phyloP scores from a whole-genome alignment of 176 grass and related monocot genomes.

The Oryza nivara region DNA sequence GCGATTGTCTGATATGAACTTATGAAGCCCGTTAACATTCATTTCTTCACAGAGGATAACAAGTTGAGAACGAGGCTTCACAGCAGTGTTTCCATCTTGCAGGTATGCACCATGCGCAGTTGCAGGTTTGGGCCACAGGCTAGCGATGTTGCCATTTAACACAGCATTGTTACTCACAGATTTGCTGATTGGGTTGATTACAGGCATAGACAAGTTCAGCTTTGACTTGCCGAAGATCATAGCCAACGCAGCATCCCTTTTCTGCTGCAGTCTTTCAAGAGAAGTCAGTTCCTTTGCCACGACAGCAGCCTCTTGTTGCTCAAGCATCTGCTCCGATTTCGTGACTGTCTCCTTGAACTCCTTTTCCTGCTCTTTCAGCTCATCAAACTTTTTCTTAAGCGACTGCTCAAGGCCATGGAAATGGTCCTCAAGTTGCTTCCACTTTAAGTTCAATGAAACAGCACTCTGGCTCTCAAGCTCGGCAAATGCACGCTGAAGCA shows the following conservation, averaged over 20 bases:
- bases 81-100: conserved; percentile 39
- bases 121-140: conserved; percentile 50
- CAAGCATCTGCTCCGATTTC: conserved; percentile 60
- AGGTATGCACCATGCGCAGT: conserved; percentile 1
- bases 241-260: conserved; percentile 68
- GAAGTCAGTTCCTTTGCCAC: conserved; percentile 74
- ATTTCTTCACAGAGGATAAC: conserved; percentile 69
- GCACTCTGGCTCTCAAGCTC: conserved; percentile 71
- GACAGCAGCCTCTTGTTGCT: conserved; percentile 67
- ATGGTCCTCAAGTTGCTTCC: conserved; percentile 92
- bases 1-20: conserved; percentile 84
- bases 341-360: conserved; percentile 53
- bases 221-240: conserved; percentile 69
- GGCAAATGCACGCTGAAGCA: conserved; percentile 72
- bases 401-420: conserved; percentile 82
- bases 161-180: neutral
- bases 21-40: conserved; percentile 75
- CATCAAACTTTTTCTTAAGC: conserved; percentile 66
- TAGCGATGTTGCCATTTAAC: neutral
- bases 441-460: conserved; percentile 82
- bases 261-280: conserved; percentile 73
- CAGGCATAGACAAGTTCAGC: conserved; percentile 35
- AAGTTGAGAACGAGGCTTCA: conserved; percentile 55
- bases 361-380: conserved; percentile 67
- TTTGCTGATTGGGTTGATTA: conserved; percentile 36